Evolutionary conservation across 768 basidiomycete genomes (phyloP), one percentile per base, ranked within the genome.

Genomic region (Collybia mongolica): DNA sequence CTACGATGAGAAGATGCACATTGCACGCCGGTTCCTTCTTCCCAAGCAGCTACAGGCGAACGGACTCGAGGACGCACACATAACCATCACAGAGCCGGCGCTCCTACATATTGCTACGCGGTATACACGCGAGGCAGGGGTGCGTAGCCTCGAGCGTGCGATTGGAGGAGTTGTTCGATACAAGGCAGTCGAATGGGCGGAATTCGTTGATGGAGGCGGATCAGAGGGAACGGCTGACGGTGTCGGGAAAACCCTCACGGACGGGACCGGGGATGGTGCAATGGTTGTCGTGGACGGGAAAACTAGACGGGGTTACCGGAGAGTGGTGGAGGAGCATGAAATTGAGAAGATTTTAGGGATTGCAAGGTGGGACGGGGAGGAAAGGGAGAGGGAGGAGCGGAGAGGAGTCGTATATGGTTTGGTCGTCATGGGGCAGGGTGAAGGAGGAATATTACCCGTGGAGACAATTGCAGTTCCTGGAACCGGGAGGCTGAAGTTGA

Each of bases 161-260:
- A 83, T 98, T 37, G 93, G 91, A 2, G 79, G 85, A 19, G 85
- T 98, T n/a, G 88, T 88, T n/a, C 72, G 94, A 26, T 87, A 79
- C 56, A 97, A 97, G 61, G 94, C 93, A 1, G 95, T 98, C 4
- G 88, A 97, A 58, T 95, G 88, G 84, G 82, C 90, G 0, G 87
- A 90, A 56, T 73, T 77, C 58, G 64, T 82, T 12, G 83, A 86
- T 50, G 66, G 62, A 18, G 63, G 60, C 6, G 62, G 62, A 41
- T 60, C 60, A 22, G 59, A 47, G 1, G 53, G 54, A 32, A 54
- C 32, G 24, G 39, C 2, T 32, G 54, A 35, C 42, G 19, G 28
- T 42, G 24, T 29, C 23, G 24, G 43, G 19, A 39, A n/a, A 29
- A 41, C 56, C 48, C 43, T 51, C 18, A 54, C 48, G 36, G 60